Percentiles rank a stretch among this genome's conserved stretches.
Evolutionary conservation across 345 rosid genomes (phyloP).

Genomic region (Rhodamnia rubescens): DNA sequence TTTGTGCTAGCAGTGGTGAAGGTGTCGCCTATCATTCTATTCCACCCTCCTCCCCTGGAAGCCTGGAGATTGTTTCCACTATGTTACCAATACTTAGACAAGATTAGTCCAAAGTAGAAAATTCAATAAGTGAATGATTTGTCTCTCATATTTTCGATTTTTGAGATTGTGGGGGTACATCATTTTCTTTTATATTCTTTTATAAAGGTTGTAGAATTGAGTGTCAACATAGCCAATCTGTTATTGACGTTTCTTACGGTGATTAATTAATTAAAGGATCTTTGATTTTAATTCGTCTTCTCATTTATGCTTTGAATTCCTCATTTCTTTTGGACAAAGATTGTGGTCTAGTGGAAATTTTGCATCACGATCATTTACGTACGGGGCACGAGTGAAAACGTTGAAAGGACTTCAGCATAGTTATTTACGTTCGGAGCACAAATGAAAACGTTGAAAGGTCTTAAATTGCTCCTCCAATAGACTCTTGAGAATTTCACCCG

Average conservation of each 20-base stretch:
- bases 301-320: background rate
- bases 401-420: no score
- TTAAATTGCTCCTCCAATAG: background rate
- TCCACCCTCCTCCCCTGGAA: constrained; percentile 16
- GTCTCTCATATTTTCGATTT: constrained; percentile 14
- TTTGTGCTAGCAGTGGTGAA: background rate
- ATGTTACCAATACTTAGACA: constrained; percentile 21
- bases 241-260: no score
- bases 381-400: no score
- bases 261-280: no score
- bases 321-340: background rate
- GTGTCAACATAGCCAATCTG: constrained; percentile 14
- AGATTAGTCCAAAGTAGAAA: constrained; percentile 22
- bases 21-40: background rate
- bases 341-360: background rate
- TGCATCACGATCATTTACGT: no score
- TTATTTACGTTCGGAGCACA: background rate
- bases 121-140: constrained; percentile 26
- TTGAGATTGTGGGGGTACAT: constrained; percentile 22
- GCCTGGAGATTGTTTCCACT: no score
- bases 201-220: constrained; percentile 26
- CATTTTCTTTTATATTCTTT: constrained; percentile 30
- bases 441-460: background rate
- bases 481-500: background rate
- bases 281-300: no score